Percentiles rank a stretch among this genome's conserved stretches.
These are phyloP conservation scores for Balansia obtecta DNA, from an alignment of 2,329 filamentous ascomycete species.

Conservation along the genomic window DNA sequence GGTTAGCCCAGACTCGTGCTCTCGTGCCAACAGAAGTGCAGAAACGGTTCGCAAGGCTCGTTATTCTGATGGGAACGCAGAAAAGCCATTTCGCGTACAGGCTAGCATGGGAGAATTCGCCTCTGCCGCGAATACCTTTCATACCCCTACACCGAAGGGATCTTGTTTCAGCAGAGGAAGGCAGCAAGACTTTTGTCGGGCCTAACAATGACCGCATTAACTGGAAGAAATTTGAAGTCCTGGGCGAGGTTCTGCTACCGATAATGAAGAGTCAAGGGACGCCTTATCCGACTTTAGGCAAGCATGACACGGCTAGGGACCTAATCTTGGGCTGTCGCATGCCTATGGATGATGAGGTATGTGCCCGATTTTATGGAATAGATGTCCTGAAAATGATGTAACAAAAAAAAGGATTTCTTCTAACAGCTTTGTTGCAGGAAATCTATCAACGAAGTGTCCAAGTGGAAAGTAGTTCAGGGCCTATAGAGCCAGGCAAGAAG, in stretches of 20 bases:
- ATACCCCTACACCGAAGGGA: slow-evolving; percentile 83
- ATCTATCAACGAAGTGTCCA: slow-evolving; percentile 51
- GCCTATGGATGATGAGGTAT: slow-evolving; percentile 76
- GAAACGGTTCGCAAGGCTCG: slow-evolving; percentile 78
- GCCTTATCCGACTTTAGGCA: slow-evolving; percentile 61
- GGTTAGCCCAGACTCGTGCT: slow-evolving; percentile 66
- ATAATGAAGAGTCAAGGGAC: slow-evolving; percentile 86
- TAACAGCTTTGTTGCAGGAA: slow-evolving; percentile 29
- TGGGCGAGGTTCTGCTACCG: slow-evolving; percentile 81
- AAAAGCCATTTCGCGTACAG: slow-evolving; percentile 92
- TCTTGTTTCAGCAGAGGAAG: slow-evolving; percentile 82
- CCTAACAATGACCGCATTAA: slow-evolving; percentile 67
- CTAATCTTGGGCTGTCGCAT: slow-evolving; percentile 74
- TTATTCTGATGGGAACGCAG: slow-evolving; percentile 84
- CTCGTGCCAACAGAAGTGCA: slow-evolving; percentile 59
- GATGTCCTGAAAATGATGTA: no score
- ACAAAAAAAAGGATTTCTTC: not conserved
- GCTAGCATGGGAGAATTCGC: slow-evolving; percentile 94
- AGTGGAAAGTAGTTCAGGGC: slow-evolving; percentile 38
- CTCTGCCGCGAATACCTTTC: slow-evolving; percentile 81
- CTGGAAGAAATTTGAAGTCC: slow-evolving; percentile 96
- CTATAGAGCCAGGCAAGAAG: slow-evolving; percentile 42
- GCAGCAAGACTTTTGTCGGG: slow-evolving; percentile 79
- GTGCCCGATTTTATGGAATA: slow-evolving; percentile 16
- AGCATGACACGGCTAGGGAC: slow-evolving; percentile 58